Evolutionary conservation across 2,329 filamentous ascomycete genomes (phyloP).

Genomic region (Blastomyces percursus): DNA sequence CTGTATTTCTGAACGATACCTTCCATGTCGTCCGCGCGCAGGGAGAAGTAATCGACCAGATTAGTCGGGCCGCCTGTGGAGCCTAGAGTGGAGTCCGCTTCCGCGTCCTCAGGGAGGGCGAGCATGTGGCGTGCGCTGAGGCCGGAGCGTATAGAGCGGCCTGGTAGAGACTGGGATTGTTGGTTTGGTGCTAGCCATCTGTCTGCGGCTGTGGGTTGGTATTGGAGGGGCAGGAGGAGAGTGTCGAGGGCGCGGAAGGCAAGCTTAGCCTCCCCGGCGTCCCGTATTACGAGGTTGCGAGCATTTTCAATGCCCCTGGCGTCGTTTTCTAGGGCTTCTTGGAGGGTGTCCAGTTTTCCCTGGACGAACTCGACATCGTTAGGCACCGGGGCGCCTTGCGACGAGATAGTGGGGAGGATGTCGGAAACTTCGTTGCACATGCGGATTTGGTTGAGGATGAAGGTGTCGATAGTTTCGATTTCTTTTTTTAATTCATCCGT

Average conservation of each 20-base stretch:
- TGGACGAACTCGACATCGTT: slow-evolving; percentile 55
- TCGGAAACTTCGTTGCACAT: slow-evolving; percentile 64
- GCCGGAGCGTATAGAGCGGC: slow-evolving; percentile 29
- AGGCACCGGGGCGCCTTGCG: slow-evolving; percentile 53
- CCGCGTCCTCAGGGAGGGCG: slow-evolving; percentile 38
- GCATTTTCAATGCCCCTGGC: slow-evolving; percentile 48
- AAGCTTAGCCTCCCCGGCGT: slow-evolving; percentile 58
- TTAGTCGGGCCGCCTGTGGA: slow-evolving; percentile 47
- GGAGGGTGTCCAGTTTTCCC: slow-evolving; percentile 51
- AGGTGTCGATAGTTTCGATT: slow-evolving; percentile 66
- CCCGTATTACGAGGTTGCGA: slow-evolving; percentile 49
- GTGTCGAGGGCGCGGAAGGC: slow-evolving; percentile 65
- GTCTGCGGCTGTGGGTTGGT: slow-evolving; percentile 40
- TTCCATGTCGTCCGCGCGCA: slow-evolving; percentile 51
- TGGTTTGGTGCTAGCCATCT: slow-evolving; percentile 33
- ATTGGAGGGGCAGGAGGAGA: slow-evolving; percentile 56
- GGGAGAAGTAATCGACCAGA: slow-evolving; percentile 54
- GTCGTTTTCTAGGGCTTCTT: slow-evolving; percentile 53
- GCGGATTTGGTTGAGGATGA: slow-evolving; percentile 68
- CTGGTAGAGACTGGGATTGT: slow-evolving; percentile 28
- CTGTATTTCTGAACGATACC: slow-evolving; percentile 48
- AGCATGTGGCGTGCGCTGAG: slow-evolving; percentile 30
- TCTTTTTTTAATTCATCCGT: slow-evolving; percentile 68
- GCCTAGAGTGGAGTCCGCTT: slow-evolving; percentile 31
- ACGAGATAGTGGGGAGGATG: slow-evolving; percentile 52